Base-by-base conservation (phyloP, 371 early-diverging fungal genomes). In the Synchytrium microbalum region DNA sequence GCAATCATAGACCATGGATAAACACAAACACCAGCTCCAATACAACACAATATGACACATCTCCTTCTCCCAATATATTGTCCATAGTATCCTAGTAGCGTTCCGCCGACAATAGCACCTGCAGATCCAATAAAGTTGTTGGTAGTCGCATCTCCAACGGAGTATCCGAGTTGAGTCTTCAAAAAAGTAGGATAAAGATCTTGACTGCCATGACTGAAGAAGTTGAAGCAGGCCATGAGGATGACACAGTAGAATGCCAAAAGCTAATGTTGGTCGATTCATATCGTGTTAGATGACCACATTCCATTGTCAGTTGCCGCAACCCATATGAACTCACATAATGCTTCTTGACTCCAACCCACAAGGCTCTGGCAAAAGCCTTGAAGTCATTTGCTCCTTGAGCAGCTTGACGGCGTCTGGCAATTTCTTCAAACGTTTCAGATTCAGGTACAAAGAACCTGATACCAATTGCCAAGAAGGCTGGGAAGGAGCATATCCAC, bases 171-270 rank as follows among this genome's bases (percentile, higher is more conserved):
- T 60, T 86, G 83, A 25, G 72, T 68, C n/a, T n/a, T n/a, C 26
- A 89, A 66, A 63, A 83, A 87, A 2, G 87, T 86, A 5, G 89
- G 89, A 64, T 81, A 88, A 30, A 89, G 66, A 70, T 88, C 90
- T 61, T 87, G 86, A 28, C 81, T 78, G 26, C 89, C 87, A 62
- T 87, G 87, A 1, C 80, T 80, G 61, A 87, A 76, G 68, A 86
- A 89, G 67, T 84, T 85, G 74, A 83, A 79, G 66, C 72, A 77
- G 0, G 72, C 29, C 84, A 84, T 82, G 3, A 86, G 69, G 2
- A 85, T 58, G 19, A 85, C 66, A 65, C 80, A 81, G 51, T 84
- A 85, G 51, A 86, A 74, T 38, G 84, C 70, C 25, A 83, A 83
- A n/a, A 75, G 19, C 79, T 80, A 86, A 65, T 86, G 75, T 3